Base-by-base conservation (phyloP, 2,329 filamentous ascomycete species). In the Phaeoacremonium minimum region DNA sequence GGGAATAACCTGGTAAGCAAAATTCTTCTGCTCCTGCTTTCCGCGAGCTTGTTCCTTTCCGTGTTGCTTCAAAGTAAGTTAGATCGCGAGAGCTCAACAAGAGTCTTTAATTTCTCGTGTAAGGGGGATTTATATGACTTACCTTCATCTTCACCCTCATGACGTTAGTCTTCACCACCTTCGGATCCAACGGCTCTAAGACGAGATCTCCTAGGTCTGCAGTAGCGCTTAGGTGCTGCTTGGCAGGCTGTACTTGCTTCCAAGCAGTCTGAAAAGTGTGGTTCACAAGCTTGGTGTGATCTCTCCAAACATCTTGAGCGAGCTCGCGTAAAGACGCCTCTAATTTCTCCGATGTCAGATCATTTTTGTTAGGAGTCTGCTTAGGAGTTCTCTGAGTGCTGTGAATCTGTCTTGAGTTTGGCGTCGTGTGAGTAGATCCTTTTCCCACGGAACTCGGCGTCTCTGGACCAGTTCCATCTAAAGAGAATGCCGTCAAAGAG, bases 121-220 rank as follows among this genome's bases (percentile, higher is more conserved):
- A 16, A 4, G 4, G 14, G 17, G 11, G 4, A 33, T n/a, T 3
- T 13, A 29, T 20, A 13, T 16, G 15, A 44, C 58, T 43, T 45
- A 72, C 69, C 64, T 77, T 78, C 37, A 68, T 63, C 45, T 68
- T 73, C 28, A 75, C 60, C 44, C 61, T 66, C 55, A 77, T 67
- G 4, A 61, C 64, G 20, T 37, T 31, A 13, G 37, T 28, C n/a
- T 33, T 30, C 15, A 34, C 8, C 7, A 36, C 28, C 19, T 44
- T 36, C 22, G 22, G 22, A 20, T 32, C 35, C 32, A 38, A 18
- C 20, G 34, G 33, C 18, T 38, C 19, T 16, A 38, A 12, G n/a
- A 32, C 60, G 42, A 77, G 53, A 30, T 58, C 56, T 4, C 66
- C 65, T 46, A 79, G 76, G 41, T 67, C 63, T 38, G 76, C 71